These are phyloP conservation scores for Bombardia bombarda DNA, from an alignment of 495 filamentous ascomycete genomes.

Conservation along the genomic window DNA sequence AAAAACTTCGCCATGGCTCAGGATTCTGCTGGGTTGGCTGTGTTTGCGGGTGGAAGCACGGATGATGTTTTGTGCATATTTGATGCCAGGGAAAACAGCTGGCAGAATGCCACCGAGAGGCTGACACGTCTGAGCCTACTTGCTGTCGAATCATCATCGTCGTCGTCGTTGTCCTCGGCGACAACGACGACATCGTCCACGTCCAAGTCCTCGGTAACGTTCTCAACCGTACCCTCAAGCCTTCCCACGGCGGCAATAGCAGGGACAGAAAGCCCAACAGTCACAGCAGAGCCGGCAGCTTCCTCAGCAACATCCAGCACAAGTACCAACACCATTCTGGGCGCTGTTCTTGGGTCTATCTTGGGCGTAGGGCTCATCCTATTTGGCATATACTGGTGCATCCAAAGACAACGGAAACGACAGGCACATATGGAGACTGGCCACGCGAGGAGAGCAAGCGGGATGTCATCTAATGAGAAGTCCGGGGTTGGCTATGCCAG, in stretches of 20 bases:
- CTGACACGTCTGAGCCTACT: constrained; percentile 43
- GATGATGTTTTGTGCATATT: constrained; percentile 68
- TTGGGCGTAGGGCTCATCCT: constrained; percentile 64
- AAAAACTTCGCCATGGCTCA: constrained; percentile 36
- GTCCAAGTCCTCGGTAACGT: constrained; percentile 12
- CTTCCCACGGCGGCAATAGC: constrained; percentile 10
- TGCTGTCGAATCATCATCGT: constrained; percentile 22
- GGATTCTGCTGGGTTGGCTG: constrained; percentile 54
- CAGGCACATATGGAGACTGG: constrained; percentile 39
- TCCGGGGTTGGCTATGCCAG: constrained; percentile 41
- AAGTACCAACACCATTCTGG: constrained; percentile 50
- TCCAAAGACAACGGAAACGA: constrained; percentile 49
- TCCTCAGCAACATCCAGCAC: constrained; percentile 1
- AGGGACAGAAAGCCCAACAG: constrained; percentile 25
- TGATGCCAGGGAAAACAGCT: constrained; percentile 67
- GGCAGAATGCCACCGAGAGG: constrained; percentile 65
- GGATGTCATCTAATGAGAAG: constrained; percentile 43
- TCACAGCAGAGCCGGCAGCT: constrained; percentile 16
- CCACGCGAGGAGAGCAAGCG: constrained; percentile 41
- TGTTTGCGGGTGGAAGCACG: constrained; percentile 67
- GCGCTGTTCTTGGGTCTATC: constrained; percentile 70
- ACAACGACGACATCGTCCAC: constrained; percentile 27
- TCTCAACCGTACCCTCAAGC: constrained; percentile 2
- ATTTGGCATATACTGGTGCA: constrained; percentile 55
- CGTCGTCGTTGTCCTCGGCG: constrained; percentile 30